Percentiles rank a stretch among this genome's conserved stretches.
phyloP scores from a whole-genome alignment of 2,329 filamentous ascomycete genomes.

The Mariannaea sp. region DNA sequence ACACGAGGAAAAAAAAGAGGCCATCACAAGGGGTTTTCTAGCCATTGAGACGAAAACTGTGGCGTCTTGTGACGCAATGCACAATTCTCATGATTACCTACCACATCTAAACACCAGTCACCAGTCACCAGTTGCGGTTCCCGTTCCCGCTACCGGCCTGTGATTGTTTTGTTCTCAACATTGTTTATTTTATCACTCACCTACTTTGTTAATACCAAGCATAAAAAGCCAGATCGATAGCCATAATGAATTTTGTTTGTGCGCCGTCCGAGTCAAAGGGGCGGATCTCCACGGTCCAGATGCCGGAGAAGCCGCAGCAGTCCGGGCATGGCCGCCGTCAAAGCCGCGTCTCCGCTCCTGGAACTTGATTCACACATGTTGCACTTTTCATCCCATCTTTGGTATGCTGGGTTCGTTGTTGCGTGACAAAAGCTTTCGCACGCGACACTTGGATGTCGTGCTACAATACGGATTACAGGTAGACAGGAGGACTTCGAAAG shows the following conservation, averaged over 20 bases:
- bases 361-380: neutral
- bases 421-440: neutral
- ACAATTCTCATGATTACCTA: neutral
- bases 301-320: neutral
- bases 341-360: neutral
- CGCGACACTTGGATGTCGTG: too few relatives aligned
- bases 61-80: conserved; percentile 9
- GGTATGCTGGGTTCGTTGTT: neutral
- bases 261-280: neutral
- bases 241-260: too few relatives aligned
- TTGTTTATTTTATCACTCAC: too few relatives aligned
- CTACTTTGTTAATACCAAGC: too few relatives aligned
- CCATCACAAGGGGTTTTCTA: conserved; percentile 9
- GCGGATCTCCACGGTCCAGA: neutral
- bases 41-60: neutral
- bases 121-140: neutral
- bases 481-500: too few relatives aligned
- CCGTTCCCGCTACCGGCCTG: neutral
- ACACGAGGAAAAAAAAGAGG: conserved; percentile 3
- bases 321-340: neutral
- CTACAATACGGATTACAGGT: neutral
- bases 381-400: neutral
- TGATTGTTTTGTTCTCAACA: neutral
- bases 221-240: neutral
- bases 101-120: neutral